phyloP scores from a whole-genome alignment of 2,329 filamentous ascomycete genomes.

The Verticillium nonalfalfae region DNA sequence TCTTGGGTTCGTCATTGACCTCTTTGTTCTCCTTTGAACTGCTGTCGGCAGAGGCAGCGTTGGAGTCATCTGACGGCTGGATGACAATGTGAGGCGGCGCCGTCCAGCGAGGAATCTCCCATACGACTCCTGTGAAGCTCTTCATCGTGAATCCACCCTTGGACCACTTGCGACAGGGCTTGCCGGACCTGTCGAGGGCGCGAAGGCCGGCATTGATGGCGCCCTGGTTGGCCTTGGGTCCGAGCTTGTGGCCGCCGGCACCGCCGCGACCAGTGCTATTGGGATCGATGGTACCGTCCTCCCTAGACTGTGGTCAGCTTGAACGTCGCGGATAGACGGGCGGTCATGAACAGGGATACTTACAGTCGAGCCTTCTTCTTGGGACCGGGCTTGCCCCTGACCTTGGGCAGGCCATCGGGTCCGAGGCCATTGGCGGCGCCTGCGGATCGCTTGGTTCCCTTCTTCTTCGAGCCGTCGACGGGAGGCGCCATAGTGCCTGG shows the following conservation, averaged over 20 bases:
- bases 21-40: conserved; percentile 58
- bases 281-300: conserved; percentile 56
- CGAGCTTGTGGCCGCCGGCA: conserved; percentile 69
- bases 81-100: conserved; percentile 55
- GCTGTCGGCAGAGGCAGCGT: conserved; percentile 38
- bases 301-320: conserved; percentile 31
- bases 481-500: conserved; percentile 55
- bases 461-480: conserved; percentile 62
- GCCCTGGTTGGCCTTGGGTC: conserved; percentile 92
- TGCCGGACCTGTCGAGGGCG: conserved; percentile 85
- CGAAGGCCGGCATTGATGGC: conserved; percentile 96
- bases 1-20: conserved; percentile 45
- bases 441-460: conserved; percentile 65
- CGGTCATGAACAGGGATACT: conserved; percentile 31
- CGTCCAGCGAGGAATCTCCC: conserved; percentile 79
- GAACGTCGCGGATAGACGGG: conserved; percentile 17
- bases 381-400: conserved; percentile 81
- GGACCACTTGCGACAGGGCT: conserved; percentile 88
- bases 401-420: conserved; percentile 59
- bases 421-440: conserved; percentile 53
- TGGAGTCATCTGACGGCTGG: conserved; percentile 40
- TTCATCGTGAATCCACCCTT: conserved; percentile 78
- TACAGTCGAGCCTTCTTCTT: conserved; percentile 97
- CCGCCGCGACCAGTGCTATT: conserved; percentile 40
- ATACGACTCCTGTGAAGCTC: conserved; percentile 83